Conservation (phyloP, 2,329 filamentous ascomycete genomes). For the Fusarium poae region DNA sequence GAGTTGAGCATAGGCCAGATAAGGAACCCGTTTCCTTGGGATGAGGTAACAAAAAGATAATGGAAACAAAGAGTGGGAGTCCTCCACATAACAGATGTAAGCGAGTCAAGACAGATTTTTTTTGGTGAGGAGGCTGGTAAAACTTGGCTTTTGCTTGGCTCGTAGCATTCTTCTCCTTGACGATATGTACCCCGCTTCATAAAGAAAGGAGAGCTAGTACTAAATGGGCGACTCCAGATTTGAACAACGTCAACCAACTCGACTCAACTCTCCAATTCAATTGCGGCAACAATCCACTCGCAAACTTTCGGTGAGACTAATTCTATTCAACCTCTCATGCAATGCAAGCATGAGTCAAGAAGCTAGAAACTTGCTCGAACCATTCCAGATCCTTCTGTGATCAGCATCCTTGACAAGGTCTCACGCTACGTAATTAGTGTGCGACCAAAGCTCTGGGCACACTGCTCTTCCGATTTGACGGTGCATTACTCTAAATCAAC, state of each 20-base stretch:
- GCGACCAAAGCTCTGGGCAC: neutral
- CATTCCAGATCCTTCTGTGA: slow-evolving; percentile 12
- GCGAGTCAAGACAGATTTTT: slow-evolving; percentile 5
- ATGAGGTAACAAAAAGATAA: slow-evolving; percentile 35
- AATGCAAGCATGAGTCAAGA: slow-evolving; percentile 1
- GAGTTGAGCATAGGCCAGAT: slow-evolving; percentile 2
- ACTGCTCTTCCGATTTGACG: slow-evolving; percentile 8
- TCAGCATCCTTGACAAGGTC: slow-evolving; percentile 10
- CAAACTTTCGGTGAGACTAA: neutral
- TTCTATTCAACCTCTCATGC: neutral
- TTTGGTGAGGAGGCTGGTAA: slow-evolving; percentile 19
- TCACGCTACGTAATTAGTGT: slow-evolving; percentile 27
- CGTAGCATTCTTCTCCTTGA: neutral
- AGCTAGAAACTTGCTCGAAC: slow-evolving; percentile 19
- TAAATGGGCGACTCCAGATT: slow-evolving; percentile 4
- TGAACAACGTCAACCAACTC: neutral
- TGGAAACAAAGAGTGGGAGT: slow-evolving; percentile 4
- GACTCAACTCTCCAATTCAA: neutral
- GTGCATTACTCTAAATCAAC: slow-evolving; percentile 8
- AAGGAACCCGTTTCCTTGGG: slow-evolving; percentile 9
- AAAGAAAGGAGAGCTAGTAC: slow-evolving; percentile 1
- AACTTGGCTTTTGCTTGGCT: slow-evolving; percentile 1
- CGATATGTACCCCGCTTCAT: slow-evolving; percentile 18
- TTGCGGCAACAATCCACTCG: neutral
- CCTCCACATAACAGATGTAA: slow-evolving; percentile 8